Evolutionary conservation across 225 moss, liverwort and hornwort genomes (phyloP).

Genomic region (Lunularia cruciata): DNA sequence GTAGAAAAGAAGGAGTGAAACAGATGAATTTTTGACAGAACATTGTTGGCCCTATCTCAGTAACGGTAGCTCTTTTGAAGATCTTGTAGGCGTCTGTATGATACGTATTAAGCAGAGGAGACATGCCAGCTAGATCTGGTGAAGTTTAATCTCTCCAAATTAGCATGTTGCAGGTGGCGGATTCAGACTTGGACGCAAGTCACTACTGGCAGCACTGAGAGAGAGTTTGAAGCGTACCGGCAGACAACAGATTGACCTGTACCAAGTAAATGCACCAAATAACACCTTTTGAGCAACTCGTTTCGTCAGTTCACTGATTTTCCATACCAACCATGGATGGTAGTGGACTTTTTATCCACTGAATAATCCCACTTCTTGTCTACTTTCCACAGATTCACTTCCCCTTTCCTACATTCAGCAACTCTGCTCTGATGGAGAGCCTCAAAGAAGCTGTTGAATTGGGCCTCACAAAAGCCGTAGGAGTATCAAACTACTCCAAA

Average conservation of each 20-base stretch:
- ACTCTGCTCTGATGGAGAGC: constrained; percentile 87
- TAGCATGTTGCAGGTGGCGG: too few species aligned
- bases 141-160: too few species aligned
- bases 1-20: too few species aligned
- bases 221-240: constrained; percentile 85
- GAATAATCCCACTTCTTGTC: not conserved
- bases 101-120: too few species aligned
- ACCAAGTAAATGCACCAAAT: constrained; percentile 56
- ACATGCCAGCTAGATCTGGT: too few species aligned
- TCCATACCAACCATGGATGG: not conserved
- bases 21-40: too few species aligned
- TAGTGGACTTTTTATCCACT: not conserved
- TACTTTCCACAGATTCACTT: constrained; percentile 74
- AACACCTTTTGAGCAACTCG: not conserved
- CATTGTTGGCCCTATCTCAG: too few species aligned
- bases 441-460: constrained; percentile 91
- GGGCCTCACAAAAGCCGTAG: constrained; percentile 82
- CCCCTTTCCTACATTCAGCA: constrained; percentile 81
- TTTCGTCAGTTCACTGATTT: not conserved
- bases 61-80: too few species aligned
- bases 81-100: too few species aligned
- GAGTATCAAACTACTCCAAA: constrained; percentile 88
- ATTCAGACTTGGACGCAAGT: constrained; percentile 85
- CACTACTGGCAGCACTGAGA: constrained; percentile 73
- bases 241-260: constrained; percentile 73